phyloP scores from a whole-genome alignment of 2,329 filamentous ascomycete genomes.

The Monilinia polystroma region DNA sequence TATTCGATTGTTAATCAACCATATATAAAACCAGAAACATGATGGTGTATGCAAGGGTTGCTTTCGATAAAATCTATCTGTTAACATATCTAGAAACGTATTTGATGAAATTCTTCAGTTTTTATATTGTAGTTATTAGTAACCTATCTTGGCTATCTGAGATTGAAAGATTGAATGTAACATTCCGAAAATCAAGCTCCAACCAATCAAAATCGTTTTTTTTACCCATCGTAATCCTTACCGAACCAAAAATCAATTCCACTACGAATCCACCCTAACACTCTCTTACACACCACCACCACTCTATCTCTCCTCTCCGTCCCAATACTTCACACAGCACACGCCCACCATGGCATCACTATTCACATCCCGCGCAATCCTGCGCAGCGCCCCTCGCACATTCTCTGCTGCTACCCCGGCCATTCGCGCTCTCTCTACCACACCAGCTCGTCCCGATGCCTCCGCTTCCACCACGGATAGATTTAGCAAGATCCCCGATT shows the following conservation, averaged over 20 bases:
- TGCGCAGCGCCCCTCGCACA: slow-evolving; percentile 53
- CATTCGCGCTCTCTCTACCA: slow-evolving; percentile 53
- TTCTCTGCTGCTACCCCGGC: slow-evolving; percentile 37
- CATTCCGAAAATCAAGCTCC: slow-evolving; percentile 17
- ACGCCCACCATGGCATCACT: slow-evolving; percentile 61
- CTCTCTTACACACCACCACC: slow-evolving; percentile 17
- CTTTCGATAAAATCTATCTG: background rate
- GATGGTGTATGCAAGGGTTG: too few relatives aligned
- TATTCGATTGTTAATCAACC: background rate
- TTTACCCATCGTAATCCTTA: slow-evolving; percentile 22
- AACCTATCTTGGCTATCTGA: background rate
- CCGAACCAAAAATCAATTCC: slow-evolving; percentile 21
- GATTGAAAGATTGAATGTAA: background rate
- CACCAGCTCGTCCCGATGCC: slow-evolving; percentile 31
- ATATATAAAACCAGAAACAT: background rate
- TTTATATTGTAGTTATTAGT: too few relatives aligned
- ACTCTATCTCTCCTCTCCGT: slow-evolving; percentile 18
- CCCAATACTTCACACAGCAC: slow-evolving; percentile 19
- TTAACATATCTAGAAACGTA: too few relatives aligned
- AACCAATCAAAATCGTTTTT: slow-evolving; percentile 21
- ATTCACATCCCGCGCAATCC: slow-evolving; percentile 66
- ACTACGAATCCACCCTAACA: slow-evolving; percentile 23
- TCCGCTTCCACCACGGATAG: slow-evolving; percentile 22
- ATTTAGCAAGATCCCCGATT: slow-evolving; percentile 72
- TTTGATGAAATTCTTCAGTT: background rate